Evolutionary conservation across 2,329 filamentous ascomycete genomes (phyloP).

Genomic region (Trichoderma arundinaceum): DNA sequence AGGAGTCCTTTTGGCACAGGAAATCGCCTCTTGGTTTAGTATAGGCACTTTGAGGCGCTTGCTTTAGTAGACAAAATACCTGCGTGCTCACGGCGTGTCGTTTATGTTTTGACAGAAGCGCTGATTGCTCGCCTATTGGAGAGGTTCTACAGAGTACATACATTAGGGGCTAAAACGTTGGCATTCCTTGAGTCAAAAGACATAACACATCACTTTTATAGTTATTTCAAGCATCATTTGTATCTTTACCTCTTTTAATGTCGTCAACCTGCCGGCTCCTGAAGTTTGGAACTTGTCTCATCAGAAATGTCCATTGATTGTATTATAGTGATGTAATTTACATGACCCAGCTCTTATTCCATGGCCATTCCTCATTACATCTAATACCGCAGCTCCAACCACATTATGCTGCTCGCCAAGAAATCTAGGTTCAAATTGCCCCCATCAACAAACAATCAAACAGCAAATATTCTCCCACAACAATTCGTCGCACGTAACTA

Average conservation of each 20-base stretch:
- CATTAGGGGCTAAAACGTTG: too few relatives aligned
- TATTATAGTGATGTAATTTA: slow-evolving; percentile 29
- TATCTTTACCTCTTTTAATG: neutral
- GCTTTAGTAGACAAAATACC: neutral
- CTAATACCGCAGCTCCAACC: slow-evolving; percentile 39
- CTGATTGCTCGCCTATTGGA: too few relatives aligned
- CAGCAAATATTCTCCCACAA: slow-evolving; percentile 41
- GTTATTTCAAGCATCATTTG: neutral
- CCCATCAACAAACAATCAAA: slow-evolving; percentile 40
- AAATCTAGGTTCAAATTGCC: slow-evolving; percentile 44
- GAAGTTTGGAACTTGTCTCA: neutral
- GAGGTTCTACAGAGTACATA: too few relatives aligned
- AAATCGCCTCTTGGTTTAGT: slow-evolving; percentile 18
- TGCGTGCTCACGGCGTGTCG: neutral
- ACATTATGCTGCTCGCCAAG: slow-evolving; percentile 45
- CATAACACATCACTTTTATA: too few relatives aligned
- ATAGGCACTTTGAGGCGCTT: neutral
- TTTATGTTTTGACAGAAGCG: too few relatives aligned
- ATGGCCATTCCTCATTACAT: slow-evolving; percentile 41
- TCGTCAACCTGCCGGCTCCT: too few relatives aligned
- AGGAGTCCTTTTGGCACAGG: neutral
- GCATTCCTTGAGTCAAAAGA: too few relatives aligned
- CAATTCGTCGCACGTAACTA: slow-evolving; percentile 38
- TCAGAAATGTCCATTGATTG: slow-evolving; percentile 20
- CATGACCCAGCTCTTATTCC: slow-evolving; percentile 33